These are phyloP conservation scores for Fomitopsis pulvina DNA, from an alignment of 768 basidiomycete species.

Conservation along the genomic window DNA sequence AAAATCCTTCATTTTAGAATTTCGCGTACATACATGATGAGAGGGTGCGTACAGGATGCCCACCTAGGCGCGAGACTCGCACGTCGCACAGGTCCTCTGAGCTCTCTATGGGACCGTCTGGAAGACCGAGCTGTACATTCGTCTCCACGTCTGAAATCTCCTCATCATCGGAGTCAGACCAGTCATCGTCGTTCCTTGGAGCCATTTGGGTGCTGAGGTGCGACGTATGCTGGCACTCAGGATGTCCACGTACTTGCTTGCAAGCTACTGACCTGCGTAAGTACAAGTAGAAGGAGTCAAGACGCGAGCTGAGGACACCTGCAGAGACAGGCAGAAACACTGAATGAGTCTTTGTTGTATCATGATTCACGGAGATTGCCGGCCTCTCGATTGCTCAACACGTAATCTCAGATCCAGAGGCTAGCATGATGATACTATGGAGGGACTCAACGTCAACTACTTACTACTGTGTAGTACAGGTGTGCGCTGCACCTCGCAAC, in stretches of 20 bases:
- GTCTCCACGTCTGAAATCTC: conserved; percentile 52
- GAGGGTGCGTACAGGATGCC: conserved; percentile 76
- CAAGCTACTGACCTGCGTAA: too few species aligned
- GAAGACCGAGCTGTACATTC: conserved; percentile 70
- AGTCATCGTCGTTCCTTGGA: conserved; percentile 48
- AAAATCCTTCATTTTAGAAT: conserved; percentile 32
- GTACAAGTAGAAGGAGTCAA: too few species aligned
- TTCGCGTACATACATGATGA: conserved; percentile 37
- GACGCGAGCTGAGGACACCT: too few species aligned
- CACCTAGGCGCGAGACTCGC: conserved; percentile 85
- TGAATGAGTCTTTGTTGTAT: too few species aligned
- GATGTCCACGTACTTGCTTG: conserved; percentile 11
- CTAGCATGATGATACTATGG: too few species aligned
- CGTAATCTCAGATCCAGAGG: too few species aligned
- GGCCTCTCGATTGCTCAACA: too few species aligned
- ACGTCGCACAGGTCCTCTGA: conserved; percentile 61
- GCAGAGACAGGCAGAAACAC: too few species aligned
- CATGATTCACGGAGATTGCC: too few species aligned
- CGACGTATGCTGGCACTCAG: background rate
- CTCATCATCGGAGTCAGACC: conserved; percentile 81
- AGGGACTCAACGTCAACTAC: too few species aligned
- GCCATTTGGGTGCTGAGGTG: conserved; percentile 11
- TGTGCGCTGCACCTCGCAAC: too few species aligned
- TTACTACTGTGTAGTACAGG: too few species aligned
- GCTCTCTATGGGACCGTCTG: conserved; percentile 63